Evolutionary conservation across 768 basidiomycete genomes (phyloP).

Genomic region (Mycena rebaudengoi): DNA sequence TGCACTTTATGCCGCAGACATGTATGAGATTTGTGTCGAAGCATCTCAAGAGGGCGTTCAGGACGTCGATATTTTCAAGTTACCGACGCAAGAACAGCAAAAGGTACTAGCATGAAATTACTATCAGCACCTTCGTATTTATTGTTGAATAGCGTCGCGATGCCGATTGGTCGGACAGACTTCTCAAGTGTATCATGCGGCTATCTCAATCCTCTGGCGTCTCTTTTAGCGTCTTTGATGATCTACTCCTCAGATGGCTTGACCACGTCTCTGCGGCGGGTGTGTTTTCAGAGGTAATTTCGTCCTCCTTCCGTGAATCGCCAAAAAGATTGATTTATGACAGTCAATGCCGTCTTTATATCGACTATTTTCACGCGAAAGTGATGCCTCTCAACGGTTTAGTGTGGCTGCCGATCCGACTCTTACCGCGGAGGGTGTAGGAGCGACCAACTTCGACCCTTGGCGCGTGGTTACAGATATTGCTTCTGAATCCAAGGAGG

Average conservation of each 20-base stretch:
- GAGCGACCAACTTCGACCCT: slow-evolving; percentile 52
- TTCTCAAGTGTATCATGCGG: slow-evolving; percentile 62
- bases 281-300: slow-evolving; percentile 51
- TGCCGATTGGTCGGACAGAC: slow-evolving; percentile 45
- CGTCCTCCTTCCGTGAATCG: slow-evolving; percentile 9
- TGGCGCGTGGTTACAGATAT: slow-evolving; percentile 58
- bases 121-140: background rate
- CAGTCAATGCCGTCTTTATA: slow-evolving; percentile 64
- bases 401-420: slow-evolving; percentile 46
- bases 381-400: slow-evolving; percentile 50
- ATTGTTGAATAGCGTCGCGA: slow-evolving; percentile 25
- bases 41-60: slow-evolving; percentile 42
- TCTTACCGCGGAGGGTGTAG: slow-evolving; percentile 37
- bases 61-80: slow-evolving; percentile 21
- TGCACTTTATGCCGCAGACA: slow-evolving; percentile 55
- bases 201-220: slow-evolving; percentile 58
- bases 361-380: slow-evolving; percentile 65
- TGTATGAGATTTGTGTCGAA: slow-evolving; percentile 65
- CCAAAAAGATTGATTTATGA: background rate
- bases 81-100: slow-evolving; percentile 7
- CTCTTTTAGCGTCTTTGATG: slow-evolving; percentile 65
- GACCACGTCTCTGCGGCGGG: slow-evolving; percentile 48
- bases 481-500: slow-evolving; percentile 50
- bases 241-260: slow-evolving; percentile 68
- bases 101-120: slow-evolving; percentile 21